Percentiles rank a stretch among this genome's conserved stretches.
These are phyloP conservation scores for Neurospora pannonica DNA, from an alignment of 495 filamentous ascomycete genomes.

Conservation along the genomic window DNA sequence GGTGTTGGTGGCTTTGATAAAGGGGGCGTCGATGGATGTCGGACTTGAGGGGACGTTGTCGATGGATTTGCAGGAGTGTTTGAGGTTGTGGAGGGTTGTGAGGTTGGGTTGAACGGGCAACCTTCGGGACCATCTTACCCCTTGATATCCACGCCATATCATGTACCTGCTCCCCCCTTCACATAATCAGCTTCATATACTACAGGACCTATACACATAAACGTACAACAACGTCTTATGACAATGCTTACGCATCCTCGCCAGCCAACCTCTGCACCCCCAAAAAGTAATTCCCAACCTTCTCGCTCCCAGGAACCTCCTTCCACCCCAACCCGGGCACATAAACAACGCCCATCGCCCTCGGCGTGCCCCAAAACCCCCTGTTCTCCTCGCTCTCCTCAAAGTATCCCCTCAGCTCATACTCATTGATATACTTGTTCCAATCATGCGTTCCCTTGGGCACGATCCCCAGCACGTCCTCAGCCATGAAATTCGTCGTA, in stretches of 20 bases:
- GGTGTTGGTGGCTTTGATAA: slow-evolving; percentile 41
- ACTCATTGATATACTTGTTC: slow-evolving; percentile 85
- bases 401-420: slow-evolving; percentile 60
- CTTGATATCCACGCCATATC: not conserved
- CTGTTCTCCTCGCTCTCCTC: slow-evolving; percentile 36
- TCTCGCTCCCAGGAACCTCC: slow-evolving; percentile 71
- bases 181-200: not conserved
- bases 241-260: not conserved
- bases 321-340: slow-evolving; percentile 88
- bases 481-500: slow-evolving; percentile 84
- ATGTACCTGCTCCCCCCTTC: not conserved
- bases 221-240: not conserved
- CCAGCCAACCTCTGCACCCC: slow-evolving; percentile 51
- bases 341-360: slow-evolving; percentile 78
- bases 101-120: slow-evolving; percentile 41
- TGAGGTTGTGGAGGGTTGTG: slow-evolving; percentile 49
- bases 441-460: slow-evolving; percentile 92
- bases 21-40: slow-evolving; percentile 31
- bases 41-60: slow-evolving; percentile 43
- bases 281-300: slow-evolving; percentile 94
- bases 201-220: not conserved
- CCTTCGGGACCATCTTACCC: not conserved
- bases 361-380: slow-evolving; percentile 31
- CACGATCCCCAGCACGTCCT: slow-evolving; percentile 80
- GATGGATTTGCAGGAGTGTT: slow-evolving; percentile 52